A percentile compares a stretch with the other conserved stretches of the same genome.
Evolutionary conservation across 2,329 filamentous ascomycete species (phyloP).

Genomic region (Hymenoscyphus repandus): DNA sequence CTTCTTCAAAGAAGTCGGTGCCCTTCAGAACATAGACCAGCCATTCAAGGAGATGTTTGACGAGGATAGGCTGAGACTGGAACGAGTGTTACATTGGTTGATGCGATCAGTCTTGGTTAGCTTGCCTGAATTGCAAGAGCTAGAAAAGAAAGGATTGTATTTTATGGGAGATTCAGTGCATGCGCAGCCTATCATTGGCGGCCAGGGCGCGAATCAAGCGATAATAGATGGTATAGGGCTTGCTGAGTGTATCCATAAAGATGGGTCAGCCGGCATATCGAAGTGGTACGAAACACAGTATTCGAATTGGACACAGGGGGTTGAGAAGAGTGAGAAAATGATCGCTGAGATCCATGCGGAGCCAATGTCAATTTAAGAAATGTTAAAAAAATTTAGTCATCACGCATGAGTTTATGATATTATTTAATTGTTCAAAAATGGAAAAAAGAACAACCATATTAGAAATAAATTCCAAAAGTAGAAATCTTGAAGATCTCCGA

Average conservation of each 20-base stretch:
- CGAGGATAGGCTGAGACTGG: slow-evolving; percentile 6
- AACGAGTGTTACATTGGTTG: slow-evolving; percentile 15
- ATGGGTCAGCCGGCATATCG: neutral
- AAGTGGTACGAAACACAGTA: slow-evolving; percentile 3
- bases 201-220: slow-evolving; percentile 19
- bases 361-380: neutral
- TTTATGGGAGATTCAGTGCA: slow-evolving; percentile 20
- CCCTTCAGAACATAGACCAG: slow-evolving; percentile 1
- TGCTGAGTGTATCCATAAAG: slow-evolving; percentile 2
- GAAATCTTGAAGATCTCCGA: too few species aligned
- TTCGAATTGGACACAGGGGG: slow-evolving; percentile 4
- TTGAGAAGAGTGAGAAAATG: slow-evolving; percentile 1
- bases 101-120: slow-evolving; percentile 11
- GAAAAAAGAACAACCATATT: too few species aligned
- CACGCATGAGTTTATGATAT: too few species aligned
- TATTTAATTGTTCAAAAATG: too few species aligned
- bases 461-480: too few species aligned
- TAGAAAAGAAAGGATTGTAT: slow-evolving; percentile 8
- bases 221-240: slow-evolving; percentile 18
- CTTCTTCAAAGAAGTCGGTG: slow-evolving; percentile 9
- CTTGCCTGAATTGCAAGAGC: slow-evolving; percentile 4
- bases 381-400: too few species aligned
- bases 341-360: slow-evolving; percentile 9
- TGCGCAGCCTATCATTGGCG: slow-evolving; percentile 20
- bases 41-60: slow-evolving; percentile 16